These are phyloP conservation scores for Leishmania gerbilli DNA, from an alignment of 208 protist species.

Conservation along the genomic window DNA sequence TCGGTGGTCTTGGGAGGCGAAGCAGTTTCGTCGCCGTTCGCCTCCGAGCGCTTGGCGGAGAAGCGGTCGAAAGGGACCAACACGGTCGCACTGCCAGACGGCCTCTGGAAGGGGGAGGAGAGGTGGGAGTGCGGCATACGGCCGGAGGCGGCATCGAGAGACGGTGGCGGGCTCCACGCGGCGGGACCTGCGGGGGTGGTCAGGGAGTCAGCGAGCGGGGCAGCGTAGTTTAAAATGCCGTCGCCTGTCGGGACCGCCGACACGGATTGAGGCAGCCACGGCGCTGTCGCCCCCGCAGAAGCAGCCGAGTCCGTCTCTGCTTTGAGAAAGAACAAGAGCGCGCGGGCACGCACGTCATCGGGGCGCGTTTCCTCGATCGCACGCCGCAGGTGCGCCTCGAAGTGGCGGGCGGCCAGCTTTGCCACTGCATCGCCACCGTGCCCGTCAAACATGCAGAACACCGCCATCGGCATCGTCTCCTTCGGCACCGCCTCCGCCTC, in stretches of 20 bases:
- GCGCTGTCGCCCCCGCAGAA: slow-evolving; percentile 3
- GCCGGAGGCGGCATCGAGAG: neutral
- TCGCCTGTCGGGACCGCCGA: slow-evolving; percentile 10
- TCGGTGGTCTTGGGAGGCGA: slow-evolving; percentile 3
- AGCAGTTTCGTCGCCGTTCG: slow-evolving; percentile 1
- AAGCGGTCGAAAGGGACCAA: neutral
- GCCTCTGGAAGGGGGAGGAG: neutral
- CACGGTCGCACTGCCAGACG: slow-evolving; percentile 1
- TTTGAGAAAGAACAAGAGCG: slow-evolving; percentile 61
- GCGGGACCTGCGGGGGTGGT: neutral
- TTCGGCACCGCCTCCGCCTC: neutral
- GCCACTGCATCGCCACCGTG: slow-evolving; percentile 82
- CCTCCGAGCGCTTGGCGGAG: neutral
- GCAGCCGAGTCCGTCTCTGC: slow-evolving; percentile 35
- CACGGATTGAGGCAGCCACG: slow-evolving; percentile 6
- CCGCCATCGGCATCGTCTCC: slow-evolving; percentile 65
- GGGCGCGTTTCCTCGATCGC: slow-evolving; percentile 39
- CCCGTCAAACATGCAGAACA: slow-evolving; percentile 86
- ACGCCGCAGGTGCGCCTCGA: slow-evolving; percentile 63
- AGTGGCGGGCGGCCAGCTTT: slow-evolving; percentile 60
- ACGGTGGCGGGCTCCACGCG: neutral
- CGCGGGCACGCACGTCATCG: slow-evolving; percentile 42
- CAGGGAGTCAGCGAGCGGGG: neutral
- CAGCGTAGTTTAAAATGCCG: slow-evolving; percentile 11
- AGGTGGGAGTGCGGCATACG: neutral